phyloP scores from a whole-genome alignment of 2,329 filamentous ascomycete genomes.

The Xylaria sp. region DNA sequence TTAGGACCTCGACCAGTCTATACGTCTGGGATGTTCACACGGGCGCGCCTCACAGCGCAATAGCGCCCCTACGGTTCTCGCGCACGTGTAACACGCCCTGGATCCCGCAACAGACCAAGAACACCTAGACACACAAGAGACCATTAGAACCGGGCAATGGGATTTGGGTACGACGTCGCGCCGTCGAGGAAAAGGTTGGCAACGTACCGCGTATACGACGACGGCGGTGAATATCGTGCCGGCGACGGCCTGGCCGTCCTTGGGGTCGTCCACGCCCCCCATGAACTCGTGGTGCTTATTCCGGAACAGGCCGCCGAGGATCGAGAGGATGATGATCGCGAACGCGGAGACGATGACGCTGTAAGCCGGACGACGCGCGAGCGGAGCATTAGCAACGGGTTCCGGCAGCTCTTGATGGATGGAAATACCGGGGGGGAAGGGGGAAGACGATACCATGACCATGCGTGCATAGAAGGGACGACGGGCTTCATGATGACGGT shows the following conservation, averaged over 20 bases:
- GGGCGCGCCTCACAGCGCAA: slow-evolving; percentile 60
- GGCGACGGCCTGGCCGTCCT: slow-evolving; percentile 77
- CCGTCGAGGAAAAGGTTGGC: too few relatives aligned
- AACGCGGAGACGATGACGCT: slow-evolving; percentile 75
- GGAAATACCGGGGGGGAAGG: slow-evolving; percentile 5
- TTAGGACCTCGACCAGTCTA: slow-evolving; percentile 2
- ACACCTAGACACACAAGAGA: slow-evolving; percentile 59
- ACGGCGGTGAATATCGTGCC: slow-evolving; percentile 86
- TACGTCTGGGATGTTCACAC: slow-evolving; percentile 6
- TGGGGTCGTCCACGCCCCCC: slow-evolving; percentile 71
- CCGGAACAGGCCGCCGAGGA: slow-evolving; percentile 73
- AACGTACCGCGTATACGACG: slow-evolving; percentile 81
- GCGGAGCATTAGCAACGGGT: slow-evolving; percentile 4
- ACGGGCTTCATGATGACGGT: slow-evolving; percentile 83
- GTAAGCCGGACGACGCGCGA: slow-evolving; percentile 32
- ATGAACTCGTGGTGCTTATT: slow-evolving; percentile 82
- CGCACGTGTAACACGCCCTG: slow-evolving; percentile 86
- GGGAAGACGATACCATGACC: slow-evolving; percentile 76
- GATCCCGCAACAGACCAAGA: slow-evolving; percentile 88
- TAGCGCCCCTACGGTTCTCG: slow-evolving; percentile 81
- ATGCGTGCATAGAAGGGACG: slow-evolving; percentile 88
- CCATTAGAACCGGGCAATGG: too few relatives aligned
- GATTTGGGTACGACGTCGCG: neutral
- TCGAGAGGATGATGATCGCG: slow-evolving; percentile 65
- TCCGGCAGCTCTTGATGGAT: neutral